Conservation (phyloP, 2,329 filamentous ascomycete genomes). For the Colletotrichum eleusines region DNA sequence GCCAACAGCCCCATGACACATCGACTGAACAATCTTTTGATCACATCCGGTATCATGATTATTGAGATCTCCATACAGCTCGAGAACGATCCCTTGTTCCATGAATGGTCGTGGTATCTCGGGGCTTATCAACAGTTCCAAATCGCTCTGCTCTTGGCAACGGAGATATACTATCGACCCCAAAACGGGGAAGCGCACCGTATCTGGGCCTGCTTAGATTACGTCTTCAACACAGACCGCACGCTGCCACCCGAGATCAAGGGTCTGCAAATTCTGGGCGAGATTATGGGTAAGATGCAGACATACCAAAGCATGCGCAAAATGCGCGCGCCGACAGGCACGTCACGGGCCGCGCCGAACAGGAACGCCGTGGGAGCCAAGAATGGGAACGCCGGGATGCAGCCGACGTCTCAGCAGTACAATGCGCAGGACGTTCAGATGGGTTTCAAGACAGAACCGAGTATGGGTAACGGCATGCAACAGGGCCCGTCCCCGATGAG, state of each 20-base stretch:
- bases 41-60: slow-evolving; percentile 69
- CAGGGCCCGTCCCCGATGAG: slow-evolving; percentile 25
- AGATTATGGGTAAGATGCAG: slow-evolving; percentile 71
- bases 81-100: slow-evolving; percentile 59
- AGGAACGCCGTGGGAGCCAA: slow-evolving; percentile 50
- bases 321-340: slow-evolving; percentile 63
- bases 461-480: slow-evolving; percentile 25
- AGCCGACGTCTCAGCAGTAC: slow-evolving; percentile 37
- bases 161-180: slow-evolving; percentile 73
- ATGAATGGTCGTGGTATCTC: slow-evolving; percentile 76
- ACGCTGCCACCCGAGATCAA: slow-evolving; percentile 67
- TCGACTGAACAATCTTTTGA: slow-evolving; percentile 71
- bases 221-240: slow-evolving; percentile 73
- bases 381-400: slow-evolving; percentile 43
- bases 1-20: slow-evolving; percentile 64
- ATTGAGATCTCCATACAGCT: slow-evolving; percentile 62
- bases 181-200: slow-evolving; percentile 69
- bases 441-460: slow-evolving; percentile 41
- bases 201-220: slow-evolving; percentile 80
- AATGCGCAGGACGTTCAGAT: slow-evolving; percentile 25
- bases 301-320: slow-evolving; percentile 71
- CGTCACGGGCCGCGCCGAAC: slow-evolving; percentile 54
- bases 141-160: slow-evolving; percentile 74
- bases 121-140: slow-evolving; percentile 82
- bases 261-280: slow-evolving; percentile 69